A percentile compares a stretch with the other conserved stretches of the same genome.
Evolutionary conservation across 192 early-diverging fungal species (phyloP).

Genomic region (Coemansia sp.): DNA sequence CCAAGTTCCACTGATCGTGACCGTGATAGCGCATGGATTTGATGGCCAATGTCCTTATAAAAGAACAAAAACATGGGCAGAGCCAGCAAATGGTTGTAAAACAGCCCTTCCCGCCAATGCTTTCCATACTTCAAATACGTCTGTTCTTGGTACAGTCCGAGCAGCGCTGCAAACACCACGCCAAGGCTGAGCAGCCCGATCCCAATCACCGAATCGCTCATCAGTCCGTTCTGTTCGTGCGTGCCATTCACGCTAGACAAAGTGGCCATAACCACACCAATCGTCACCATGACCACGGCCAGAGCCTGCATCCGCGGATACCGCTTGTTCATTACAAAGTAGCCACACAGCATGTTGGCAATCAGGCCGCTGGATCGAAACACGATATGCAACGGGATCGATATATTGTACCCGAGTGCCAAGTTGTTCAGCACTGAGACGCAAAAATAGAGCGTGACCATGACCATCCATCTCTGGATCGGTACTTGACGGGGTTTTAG

Average conservation of each 20-base stretch:
- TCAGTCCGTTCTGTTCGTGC: not conserved
- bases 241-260: slow-evolving; percentile 30
- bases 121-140: slow-evolving; percentile 77
- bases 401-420: slow-evolving; percentile 75
- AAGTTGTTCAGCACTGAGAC: slow-evolving; percentile 83
- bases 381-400: slow-evolving; percentile 89
- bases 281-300: slow-evolving; percentile 73
- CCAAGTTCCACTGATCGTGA: slow-evolving; percentile 46
- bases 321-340: slow-evolving; percentile 63
- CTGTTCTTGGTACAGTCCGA: slow-evolving; percentile 81
- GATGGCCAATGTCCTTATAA: slow-evolving; percentile 62
- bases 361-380: slow-evolving; percentile 83
- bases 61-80: slow-evolving; percentile 80
- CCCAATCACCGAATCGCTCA: slow-evolving; percentile 63
- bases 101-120: slow-evolving; percentile 86
- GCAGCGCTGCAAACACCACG: slow-evolving; percentile 72
- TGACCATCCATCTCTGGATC: slow-evolving; percentile 66
- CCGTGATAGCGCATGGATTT: slow-evolving; percentile 37
- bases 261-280: slow-evolving; percentile 74
- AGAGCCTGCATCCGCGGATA: slow-evolving; percentile 54
- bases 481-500: slow-evolving; percentile 66
- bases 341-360: slow-evolving; percentile 78
- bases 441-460: slow-evolving; percentile 76
- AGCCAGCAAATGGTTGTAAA: slow-evolving; percentile 82
- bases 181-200: slow-evolving; percentile 68